Base-by-base conservation (phyloP, 2,329 filamentous ascomycete species). In the Aphanocladium album region DNA sequence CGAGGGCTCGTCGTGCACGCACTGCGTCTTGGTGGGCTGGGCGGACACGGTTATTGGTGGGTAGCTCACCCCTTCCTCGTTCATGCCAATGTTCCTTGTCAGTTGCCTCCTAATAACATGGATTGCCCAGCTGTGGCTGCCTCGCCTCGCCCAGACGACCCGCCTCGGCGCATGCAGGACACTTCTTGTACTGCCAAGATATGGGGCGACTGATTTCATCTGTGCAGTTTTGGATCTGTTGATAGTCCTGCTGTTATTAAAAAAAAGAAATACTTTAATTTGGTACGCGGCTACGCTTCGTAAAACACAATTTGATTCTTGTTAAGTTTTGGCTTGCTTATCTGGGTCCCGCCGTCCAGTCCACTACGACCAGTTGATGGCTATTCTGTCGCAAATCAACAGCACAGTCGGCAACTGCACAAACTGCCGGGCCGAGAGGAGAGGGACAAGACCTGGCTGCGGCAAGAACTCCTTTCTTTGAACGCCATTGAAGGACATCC, bases 21-120 rank as follows among this genome's bases (percentile, higher is more conserved):
- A 71, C 25, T 76, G 64, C 8, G 71, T 75, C 19, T 66, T 67
- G 9, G 73, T 75, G 16, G 70, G 67, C 21, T 62, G 60, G 45
- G 16, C 6, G 35, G 17, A 17, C 39, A 53, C 12, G 21, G 17
- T 8, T 14, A 46, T 45, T 35, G 7, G 52, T 19, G 23, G 52
- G 30, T 17, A 43, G 43, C 27, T 27, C 5, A 19, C 37, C 52
- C 25, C 39, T 54, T 30, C 35, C n/a, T 41, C n/a, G 3, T 46
- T 46, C 46, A 27, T 55, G 17, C 37, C 16, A 21, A 19, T 19
- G 5, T 39, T 16, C 39, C 53, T 14, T 33, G 35, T 16, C 30
- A 33, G 21, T n/a, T 5, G 47, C 16, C 27, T 4, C 35, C 9
- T 19, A 25, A 16, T 17, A 51, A n/a, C 56, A 41, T 51, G 56